A percentile compares a stretch with the other conserved stretches of the same genome.
Evolutionary conservation across 176 grass and related monocot genomes (phyloP).

Genomic region (Ensete glaucum): DNA sequence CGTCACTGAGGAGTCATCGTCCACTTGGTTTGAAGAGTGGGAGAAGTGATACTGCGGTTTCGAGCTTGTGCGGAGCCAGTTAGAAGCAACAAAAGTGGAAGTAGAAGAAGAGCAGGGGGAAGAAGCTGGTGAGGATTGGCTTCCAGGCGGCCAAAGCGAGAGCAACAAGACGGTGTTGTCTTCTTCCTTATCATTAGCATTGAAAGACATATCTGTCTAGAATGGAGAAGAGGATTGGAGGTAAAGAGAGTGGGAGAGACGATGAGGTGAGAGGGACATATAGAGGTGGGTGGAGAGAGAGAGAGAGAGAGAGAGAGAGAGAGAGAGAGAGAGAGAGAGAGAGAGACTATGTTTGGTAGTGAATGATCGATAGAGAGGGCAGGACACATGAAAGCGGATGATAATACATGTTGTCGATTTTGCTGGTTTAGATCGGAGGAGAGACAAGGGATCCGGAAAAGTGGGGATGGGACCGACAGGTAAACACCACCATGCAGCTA

Average conservation of each 20-base stretch:
- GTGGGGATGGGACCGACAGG: too few species aligned
- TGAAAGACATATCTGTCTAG: background rate
- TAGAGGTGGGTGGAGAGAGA: background rate
- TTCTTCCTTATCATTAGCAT: background rate
- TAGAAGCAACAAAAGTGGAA: background rate
- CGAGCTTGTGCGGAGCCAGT: background rate
- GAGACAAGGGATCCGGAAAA: background rate
- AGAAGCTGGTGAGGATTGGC: background rate
- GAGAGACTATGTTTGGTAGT: background rate
- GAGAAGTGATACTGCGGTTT: background rate
- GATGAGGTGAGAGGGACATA: background rate
- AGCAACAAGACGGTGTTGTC: background rate
- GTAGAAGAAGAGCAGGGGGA: background rate
- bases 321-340: too few species aligned
- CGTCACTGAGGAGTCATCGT: background rate
- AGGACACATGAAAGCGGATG: background rate
- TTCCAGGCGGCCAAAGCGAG: conserved; percentile 3
- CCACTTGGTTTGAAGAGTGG: background rate
- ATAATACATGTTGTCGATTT: background rate
- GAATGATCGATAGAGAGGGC: background rate
- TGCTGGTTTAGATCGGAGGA: background rate
- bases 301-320: too few species aligned
- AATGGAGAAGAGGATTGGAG: too few species aligned
- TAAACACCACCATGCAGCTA: too few species aligned
- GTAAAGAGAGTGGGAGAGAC: background rate